Percentiles rank a stretch among this genome's conserved stretches.
Conservation (phyloP, 139 green algal species). For the Chlorella vulgaris region DNA sequence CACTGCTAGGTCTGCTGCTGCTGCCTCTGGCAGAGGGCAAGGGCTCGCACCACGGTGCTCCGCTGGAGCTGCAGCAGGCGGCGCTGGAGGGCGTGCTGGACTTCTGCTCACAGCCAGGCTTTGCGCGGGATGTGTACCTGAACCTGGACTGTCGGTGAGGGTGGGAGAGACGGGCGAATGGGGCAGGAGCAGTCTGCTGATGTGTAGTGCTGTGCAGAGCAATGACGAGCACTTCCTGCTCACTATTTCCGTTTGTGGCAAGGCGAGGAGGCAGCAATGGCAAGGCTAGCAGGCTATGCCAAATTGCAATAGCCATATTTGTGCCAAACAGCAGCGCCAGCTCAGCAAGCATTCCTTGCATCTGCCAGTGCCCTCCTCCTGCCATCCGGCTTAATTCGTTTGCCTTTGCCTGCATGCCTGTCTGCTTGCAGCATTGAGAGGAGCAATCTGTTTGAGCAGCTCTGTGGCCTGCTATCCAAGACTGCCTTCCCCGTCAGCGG, state of each 20-base stretch:
- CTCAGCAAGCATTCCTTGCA: too few relatives aligned
- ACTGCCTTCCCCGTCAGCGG: conserved; percentile 83
- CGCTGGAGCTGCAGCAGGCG: conserved; percentile 75
- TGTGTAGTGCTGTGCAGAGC: too few relatives aligned
- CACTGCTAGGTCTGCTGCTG: conserved; percentile 79
- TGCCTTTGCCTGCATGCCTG: neutral
- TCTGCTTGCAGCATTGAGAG: conserved; percentile 61
- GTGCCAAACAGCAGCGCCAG: too few relatives aligned
- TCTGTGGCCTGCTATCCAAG: conserved; percentile 77
- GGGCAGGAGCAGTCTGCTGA: neutral
- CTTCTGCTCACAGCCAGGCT: conserved; percentile 83
- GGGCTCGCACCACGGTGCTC: conserved; percentile 1
- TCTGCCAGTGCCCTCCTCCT: too few relatives aligned
- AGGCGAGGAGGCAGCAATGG: too few relatives aligned
- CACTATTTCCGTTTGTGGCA: too few relatives aligned
- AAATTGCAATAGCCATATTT: too few relatives aligned
- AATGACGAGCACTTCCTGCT: neutral
- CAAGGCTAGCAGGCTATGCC: too few relatives aligned
- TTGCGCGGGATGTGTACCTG: conserved; percentile 85
- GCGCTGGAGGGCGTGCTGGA: conserved; percentile 94
- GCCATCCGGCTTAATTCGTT: too few relatives aligned
- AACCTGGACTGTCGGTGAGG: conserved; percentile 90
- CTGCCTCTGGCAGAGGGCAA: conserved; percentile 83
- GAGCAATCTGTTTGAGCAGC: conserved; percentile 86
- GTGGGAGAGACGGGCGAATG: neutral